Percentiles rank a stretch among this genome's conserved stretches.
Evolutionary conservation across 495 filamentous ascomycete species (phyloP).

Genomic region (Neurospora sp.): DNA sequence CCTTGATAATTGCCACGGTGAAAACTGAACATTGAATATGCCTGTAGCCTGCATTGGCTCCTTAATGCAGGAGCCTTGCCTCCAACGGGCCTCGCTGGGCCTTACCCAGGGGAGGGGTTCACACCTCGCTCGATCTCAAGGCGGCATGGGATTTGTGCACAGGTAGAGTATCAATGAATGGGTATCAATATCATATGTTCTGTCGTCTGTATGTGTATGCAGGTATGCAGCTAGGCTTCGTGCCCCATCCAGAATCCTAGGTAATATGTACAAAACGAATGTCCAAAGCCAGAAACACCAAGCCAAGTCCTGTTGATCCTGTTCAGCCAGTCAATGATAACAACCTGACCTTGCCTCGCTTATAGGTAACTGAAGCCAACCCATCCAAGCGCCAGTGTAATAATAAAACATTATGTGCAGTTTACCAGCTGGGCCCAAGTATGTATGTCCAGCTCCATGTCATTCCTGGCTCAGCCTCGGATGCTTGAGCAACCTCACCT

Average conservation of each 20-base stretch:
- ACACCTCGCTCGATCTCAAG: too few relatives aligned
- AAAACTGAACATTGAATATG: neutral
- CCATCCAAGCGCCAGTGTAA: neutral
- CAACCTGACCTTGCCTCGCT: neutral
- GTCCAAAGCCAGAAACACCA: neutral
- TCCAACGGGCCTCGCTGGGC: too few relatives aligned
- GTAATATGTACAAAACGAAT: neutral
- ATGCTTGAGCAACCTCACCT: conserved; percentile 17
- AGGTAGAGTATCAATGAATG: neutral
- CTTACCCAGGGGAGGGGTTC: too few relatives aligned
- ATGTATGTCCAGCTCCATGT: neutral
- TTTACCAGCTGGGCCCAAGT: neutral
- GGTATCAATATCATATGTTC: neutral
- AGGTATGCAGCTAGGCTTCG: neutral
- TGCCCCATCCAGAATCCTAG: neutral
- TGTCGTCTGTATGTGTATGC: neutral
- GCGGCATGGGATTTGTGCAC: too few relatives aligned
- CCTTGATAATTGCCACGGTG: neutral
- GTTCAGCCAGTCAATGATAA: neutral
- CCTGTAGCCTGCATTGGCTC: too few relatives aligned
- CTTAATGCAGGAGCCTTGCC: too few relatives aligned
- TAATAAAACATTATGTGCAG: neutral
- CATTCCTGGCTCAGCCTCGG: neutral
- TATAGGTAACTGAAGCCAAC: neutral
- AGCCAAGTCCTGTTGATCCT: neutral